Conservation (phyloP, 179 eudicot genomes). For the Heliamphora pulchella region DNA sequence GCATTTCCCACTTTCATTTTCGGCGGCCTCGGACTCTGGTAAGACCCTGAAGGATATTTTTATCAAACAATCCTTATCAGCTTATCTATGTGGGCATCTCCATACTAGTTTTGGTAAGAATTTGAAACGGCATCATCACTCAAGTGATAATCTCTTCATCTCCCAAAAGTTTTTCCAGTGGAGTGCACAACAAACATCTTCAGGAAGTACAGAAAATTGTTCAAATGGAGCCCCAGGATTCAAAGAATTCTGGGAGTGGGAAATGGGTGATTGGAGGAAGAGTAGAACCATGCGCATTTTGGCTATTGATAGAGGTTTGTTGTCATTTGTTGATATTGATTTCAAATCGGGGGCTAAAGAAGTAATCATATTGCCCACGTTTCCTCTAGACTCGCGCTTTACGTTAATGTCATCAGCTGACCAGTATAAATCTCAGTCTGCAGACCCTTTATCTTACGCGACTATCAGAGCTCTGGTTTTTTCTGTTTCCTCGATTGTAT, state of each 20-base stretch:
- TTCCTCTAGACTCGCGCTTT: slow-evolving; percentile 73
- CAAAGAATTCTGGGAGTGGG: slow-evolving; percentile 93
- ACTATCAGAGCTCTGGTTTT: slow-evolving; percentile 73
- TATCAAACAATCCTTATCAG: slow-evolving; percentile 55
- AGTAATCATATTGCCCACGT: slow-evolving; percentile 65
- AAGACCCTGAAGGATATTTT: slow-evolving; percentile 62
- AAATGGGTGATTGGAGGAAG: slow-evolving; percentile 95
- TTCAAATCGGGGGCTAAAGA: slow-evolving; percentile 43
- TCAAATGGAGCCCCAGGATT: slow-evolving; percentile 26
- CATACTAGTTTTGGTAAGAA: slow-evolving; percentile 72
- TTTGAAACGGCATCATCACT: slow-evolving; percentile 65
- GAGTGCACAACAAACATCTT: slow-evolving; percentile 35
- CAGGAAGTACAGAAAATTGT: slow-evolving; percentile 24
- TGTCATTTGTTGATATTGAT: slow-evolving; percentile 69
- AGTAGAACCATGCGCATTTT: slow-evolving; percentile 70
- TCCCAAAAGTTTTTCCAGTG: slow-evolving; percentile 37
- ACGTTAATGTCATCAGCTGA: slow-evolving; percentile 33
- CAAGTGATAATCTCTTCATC: slow-evolving; percentile 22
- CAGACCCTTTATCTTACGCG: slow-evolving; percentile 35
- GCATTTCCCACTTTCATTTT: slow-evolving; percentile 91
- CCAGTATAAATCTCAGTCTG: slow-evolving; percentile 32
- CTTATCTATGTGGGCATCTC: slow-evolving; percentile 91
- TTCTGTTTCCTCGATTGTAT: slow-evolving; percentile 51
- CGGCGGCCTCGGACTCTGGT: slow-evolving; percentile 62
- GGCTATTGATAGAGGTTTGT: slow-evolving; percentile 74